phyloP scores from a whole-genome alignment of 352 stramenopile genomes.

The Phytophthora hibernalis region DNA sequence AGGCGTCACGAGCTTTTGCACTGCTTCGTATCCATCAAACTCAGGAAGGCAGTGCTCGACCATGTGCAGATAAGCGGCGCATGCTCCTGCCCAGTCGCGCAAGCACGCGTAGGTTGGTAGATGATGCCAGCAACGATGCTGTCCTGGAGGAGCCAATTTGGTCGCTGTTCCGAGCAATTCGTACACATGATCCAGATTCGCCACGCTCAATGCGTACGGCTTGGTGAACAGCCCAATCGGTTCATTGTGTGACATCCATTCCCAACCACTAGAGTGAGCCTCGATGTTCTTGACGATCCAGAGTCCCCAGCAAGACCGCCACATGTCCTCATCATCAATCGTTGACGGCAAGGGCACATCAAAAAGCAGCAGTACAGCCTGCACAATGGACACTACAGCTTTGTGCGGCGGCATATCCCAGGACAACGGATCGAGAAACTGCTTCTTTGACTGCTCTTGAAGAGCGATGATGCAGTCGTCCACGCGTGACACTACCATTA shows the following conservation, averaged over 20 bases:
- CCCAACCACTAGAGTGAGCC: slow-evolving; percentile 63
- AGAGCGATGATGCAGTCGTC: slow-evolving; percentile 70
- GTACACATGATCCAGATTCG: slow-evolving; percentile 48
- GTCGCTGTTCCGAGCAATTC: slow-evolving; percentile 34
- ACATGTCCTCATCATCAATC: slow-evolving; percentile 45
- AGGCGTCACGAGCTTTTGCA: slow-evolving; percentile 54
- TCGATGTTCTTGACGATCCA: slow-evolving; percentile 88
- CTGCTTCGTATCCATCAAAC: slow-evolving; percentile 49
- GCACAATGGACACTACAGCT: slow-evolving; percentile 52
- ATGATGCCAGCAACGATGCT: slow-evolving; percentile 61
- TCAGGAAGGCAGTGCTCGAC: slow-evolving; percentile 52
- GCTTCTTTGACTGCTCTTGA: slow-evolving; percentile 58
- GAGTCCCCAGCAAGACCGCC: slow-evolving; percentile 57
- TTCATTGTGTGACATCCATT: slow-evolving; percentile 72
- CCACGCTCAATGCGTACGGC: slow-evolving; percentile 57
- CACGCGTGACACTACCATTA: slow-evolving; percentile 57
- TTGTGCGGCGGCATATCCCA: slow-evolving; percentile 63
- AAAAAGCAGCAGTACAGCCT: slow-evolving; percentile 70
- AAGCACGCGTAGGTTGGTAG: slow-evolving; percentile 63
- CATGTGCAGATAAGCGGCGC: slow-evolving; percentile 67
- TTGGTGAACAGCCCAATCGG: slow-evolving; percentile 76
- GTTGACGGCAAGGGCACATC: slow-evolving; percentile 34
- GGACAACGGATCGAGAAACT: slow-evolving; percentile 69
- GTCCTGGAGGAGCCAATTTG: slow-evolving; percentile 19
- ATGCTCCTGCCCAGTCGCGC: slow-evolving; percentile 55